These are phyloP conservation scores for Mycena sanguinolenta DNA, from an alignment of 768 basidiomycete species.

Conservation along the genomic window DNA sequence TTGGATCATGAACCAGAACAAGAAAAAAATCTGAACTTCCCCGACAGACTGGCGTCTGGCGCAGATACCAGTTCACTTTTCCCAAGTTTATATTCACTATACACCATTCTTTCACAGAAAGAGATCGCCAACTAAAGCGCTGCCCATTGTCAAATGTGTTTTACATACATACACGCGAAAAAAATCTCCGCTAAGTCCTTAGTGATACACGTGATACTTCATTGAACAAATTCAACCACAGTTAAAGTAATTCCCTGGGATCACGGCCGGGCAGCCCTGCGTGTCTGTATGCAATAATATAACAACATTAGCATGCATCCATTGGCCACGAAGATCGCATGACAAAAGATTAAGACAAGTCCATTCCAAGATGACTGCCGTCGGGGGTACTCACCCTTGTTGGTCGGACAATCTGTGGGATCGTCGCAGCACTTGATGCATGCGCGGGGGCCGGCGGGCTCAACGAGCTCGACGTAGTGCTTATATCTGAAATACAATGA, in stretches of 20 bases:
- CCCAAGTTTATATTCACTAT: too few relatives aligned
- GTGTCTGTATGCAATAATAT: slow-evolving; percentile 51
- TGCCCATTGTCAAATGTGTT: background rate
- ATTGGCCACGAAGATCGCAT: too few relatives aligned
- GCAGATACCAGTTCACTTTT: too few relatives aligned
- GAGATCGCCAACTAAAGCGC: background rate
- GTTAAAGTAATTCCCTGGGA: slow-evolving; percentile 67
- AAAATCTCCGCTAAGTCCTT: background rate
- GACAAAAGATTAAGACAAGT: background rate
- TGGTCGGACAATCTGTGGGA: slow-evolving; percentile 64
- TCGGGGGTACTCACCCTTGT: slow-evolving; percentile 51
- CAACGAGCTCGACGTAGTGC: slow-evolving; percentile 71
- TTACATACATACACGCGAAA: background rate
- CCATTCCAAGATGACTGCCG: background rate
- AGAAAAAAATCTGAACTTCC: too few relatives aligned
- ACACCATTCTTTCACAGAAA: background rate
- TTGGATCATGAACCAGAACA: too few relatives aligned
- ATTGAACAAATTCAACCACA: slow-evolving; percentile 50
- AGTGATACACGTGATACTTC: too few relatives aligned
- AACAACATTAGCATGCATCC: background rate
- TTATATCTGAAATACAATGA: slow-evolving; percentile 55
- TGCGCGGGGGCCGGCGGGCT: slow-evolving; percentile 63
- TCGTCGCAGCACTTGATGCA: slow-evolving; percentile 74
- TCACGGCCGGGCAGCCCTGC: slow-evolving; percentile 64
- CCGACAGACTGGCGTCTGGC: too few relatives aligned